phyloP scores from a whole-genome alignment of 2,329 filamentous ascomycete genomes.

The Drechslerella dactyloides region DNA sequence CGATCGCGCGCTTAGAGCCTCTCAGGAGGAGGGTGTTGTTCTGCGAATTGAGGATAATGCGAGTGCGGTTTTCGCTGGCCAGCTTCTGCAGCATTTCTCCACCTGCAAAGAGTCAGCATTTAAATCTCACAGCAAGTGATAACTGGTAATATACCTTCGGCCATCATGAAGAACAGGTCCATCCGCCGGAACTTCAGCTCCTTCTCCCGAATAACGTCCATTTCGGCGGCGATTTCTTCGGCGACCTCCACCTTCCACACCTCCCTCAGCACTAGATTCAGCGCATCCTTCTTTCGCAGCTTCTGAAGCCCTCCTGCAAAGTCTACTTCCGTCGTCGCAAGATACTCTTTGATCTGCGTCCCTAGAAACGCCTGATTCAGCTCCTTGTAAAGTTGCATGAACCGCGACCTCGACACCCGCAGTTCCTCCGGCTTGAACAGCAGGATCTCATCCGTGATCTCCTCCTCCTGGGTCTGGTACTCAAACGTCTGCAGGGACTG shows the following conservation, averaged over 20 bases:
- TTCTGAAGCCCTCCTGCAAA: conserved; percentile 22
- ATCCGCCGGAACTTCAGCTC: conserved; percentile 46
- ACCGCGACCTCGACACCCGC: conserved; percentile 52
- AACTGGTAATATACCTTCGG: conserved; percentile 49
- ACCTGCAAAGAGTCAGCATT: conserved; percentile 20
- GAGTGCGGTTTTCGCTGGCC: conserved; percentile 45
- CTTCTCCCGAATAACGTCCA: conserved; percentile 53
- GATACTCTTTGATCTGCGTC: conserved; percentile 53
- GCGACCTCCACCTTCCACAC: conserved; percentile 52
- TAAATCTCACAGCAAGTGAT: background rate
- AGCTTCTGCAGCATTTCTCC: conserved; percentile 45
- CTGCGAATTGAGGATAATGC: conserved; percentile 52
- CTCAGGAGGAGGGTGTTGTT: conserved; percentile 45
- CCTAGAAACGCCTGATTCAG: conserved; percentile 51
- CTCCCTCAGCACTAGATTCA: conserved; percentile 52
- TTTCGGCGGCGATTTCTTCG: conserved; percentile 53
- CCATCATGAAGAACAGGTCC: conserved; percentile 55
- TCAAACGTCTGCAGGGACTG: conserved; percentile 46
- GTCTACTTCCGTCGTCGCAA: conserved; percentile 16
- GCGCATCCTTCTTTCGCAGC: conserved; percentile 46
- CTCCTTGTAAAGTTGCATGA: conserved; percentile 52
- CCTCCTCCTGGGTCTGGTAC: conserved; percentile 44
- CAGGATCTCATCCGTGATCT: conserved; percentile 51
- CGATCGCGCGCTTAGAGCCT: conserved; percentile 52
- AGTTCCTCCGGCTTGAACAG: conserved; percentile 50